These are phyloP conservation scores for Quercus suber DNA, from an alignment of 306 rosid genomes.

Conservation along the genomic window DNA sequence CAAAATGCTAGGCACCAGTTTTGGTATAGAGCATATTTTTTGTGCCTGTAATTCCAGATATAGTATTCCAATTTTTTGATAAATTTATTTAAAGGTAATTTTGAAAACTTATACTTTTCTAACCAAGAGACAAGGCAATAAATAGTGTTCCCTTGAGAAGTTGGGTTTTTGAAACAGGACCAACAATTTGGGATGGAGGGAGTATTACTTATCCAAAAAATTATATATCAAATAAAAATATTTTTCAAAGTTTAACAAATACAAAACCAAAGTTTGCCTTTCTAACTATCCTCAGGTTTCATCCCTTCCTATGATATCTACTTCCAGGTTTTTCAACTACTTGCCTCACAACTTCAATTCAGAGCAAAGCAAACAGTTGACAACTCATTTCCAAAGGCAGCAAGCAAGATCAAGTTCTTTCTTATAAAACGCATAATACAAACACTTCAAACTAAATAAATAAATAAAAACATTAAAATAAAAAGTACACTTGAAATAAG, in stretches of 20 bases:
- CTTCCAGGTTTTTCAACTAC: not conserved
- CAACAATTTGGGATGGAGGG: too few relatives aligned
- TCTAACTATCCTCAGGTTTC: not conserved
- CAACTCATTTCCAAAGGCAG: not conserved
- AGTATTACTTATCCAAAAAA: too few relatives aligned
- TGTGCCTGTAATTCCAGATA: too few relatives aligned
- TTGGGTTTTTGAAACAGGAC: too few relatives aligned
- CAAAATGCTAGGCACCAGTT: too few relatives aligned
- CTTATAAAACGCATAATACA: constrained; percentile 7
- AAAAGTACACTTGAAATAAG: not conserved
- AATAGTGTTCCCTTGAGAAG: too few relatives aligned
- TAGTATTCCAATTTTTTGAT: too few relatives aligned
- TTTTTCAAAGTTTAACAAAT: not conserved
- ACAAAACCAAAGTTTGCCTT: not conserved
- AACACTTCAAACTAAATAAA: too few relatives aligned
- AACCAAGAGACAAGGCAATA: too few relatives aligned
- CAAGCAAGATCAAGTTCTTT: not conserved
- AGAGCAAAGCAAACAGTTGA: not conserved
- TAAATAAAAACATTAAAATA: not conserved
- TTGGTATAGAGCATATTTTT: too few relatives aligned
- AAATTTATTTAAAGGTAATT: too few relatives aligned
- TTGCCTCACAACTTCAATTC: not conserved
- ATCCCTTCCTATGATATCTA: constrained; percentile 5
- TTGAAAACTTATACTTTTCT: too few relatives aligned
- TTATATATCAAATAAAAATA: not conserved